phyloP scores from a whole-genome alignment of 768 basidiomycete genomes.

The Pleurotus cornucopiae region DNA sequence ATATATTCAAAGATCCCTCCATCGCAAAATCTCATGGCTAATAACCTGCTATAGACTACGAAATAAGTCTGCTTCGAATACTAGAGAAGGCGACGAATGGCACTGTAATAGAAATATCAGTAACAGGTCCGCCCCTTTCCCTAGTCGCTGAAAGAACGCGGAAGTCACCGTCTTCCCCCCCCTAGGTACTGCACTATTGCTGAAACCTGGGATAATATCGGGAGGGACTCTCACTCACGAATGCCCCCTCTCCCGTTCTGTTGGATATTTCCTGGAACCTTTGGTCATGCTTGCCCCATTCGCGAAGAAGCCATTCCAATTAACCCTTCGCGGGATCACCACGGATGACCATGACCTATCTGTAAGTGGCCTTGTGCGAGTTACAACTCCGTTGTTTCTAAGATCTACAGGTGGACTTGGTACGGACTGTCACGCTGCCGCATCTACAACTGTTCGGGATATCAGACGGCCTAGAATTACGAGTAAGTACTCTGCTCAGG shows the following conservation, averaged over 20 bases:
- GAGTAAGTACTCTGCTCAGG: conserved; percentile 40
- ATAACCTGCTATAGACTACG: conserved; percentile 60
- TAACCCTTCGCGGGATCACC: conserved; percentile 87
- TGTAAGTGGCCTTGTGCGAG: conserved; percentile 32
- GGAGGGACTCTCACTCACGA: conserved; percentile 83
- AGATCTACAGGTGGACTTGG: conserved; percentile 66
- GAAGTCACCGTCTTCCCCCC: not conserved
- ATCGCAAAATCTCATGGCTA: not conserved
- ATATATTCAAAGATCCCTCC: conserved; percentile 11
- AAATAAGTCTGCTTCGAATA: conserved; percentile 83
- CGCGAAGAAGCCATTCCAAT: conserved; percentile 77
- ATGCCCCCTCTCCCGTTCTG: conserved; percentile 81
- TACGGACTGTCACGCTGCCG: conserved; percentile 87
- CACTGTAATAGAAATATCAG: conserved; percentile 90
- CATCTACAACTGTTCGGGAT: conserved; percentile 89
- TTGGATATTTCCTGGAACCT: conserved; percentile 94
- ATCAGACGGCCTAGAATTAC: conserved; percentile 84
- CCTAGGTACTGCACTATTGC: conserved; percentile 82
- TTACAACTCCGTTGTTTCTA: too few species aligned
- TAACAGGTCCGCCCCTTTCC: conserved; percentile 61
- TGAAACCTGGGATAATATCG: conserved; percentile 89
- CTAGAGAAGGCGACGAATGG: conserved; percentile 93
- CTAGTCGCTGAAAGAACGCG: not conserved
- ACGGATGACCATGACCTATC: conserved; percentile 91
- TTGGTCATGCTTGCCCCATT: conserved; percentile 90